Percentiles rank a stretch among this genome's conserved stretches.
phyloP scores from a whole-genome alignment of 2,329 filamentous ascomycete genomes.

The Penicillium fuscoglaucum region DNA sequence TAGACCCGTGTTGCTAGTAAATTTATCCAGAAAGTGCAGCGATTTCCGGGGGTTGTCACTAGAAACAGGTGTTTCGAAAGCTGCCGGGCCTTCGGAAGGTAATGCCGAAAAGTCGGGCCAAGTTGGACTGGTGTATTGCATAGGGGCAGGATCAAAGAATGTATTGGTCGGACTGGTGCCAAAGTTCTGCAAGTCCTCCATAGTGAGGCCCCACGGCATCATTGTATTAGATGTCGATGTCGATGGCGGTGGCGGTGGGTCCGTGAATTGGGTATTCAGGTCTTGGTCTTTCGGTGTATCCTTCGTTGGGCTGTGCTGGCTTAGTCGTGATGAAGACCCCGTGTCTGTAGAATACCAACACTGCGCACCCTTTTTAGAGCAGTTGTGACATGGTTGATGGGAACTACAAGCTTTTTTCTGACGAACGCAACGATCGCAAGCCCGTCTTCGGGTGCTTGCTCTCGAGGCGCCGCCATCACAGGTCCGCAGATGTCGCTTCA shows the following conservation, averaged over 20 bases:
- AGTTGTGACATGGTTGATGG: conserved; percentile 34
- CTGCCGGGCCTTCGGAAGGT: conserved; percentile 3
- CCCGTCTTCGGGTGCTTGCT: conserved; percentile 27
- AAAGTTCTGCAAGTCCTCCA: conserved; percentile 1
- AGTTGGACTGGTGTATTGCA: conserved; percentile 4
- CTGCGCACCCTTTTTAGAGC: conserved; percentile 22
- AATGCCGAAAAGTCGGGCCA: conserved; percentile 17
- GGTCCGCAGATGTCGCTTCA: conserved; percentile 39
- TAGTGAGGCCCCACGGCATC: conserved; percentile 5
- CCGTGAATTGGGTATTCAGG: not conserved
- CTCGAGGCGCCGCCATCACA: conserved; percentile 29
- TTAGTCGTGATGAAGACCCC: not conserved
- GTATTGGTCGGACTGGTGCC: conserved; percentile 3
- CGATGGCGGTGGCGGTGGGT: not conserved
- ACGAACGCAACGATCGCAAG: conserved; percentile 39
- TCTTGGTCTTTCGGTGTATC: not conserved
- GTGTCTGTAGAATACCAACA: conserved; percentile 23
- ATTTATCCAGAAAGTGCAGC: conserved; percentile 36
- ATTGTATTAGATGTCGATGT: not conserved
- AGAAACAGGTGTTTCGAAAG: not conserved
- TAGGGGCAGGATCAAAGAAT: not conserved
- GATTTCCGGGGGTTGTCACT: conserved; percentile 17
- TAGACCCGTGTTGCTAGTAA: conserved; percentile 41
- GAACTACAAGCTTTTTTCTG: conserved; percentile 40
- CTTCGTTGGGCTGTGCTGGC: not conserved